Conservation (phyloP, 495 filamentous ascomycete genomes). For the Podospora appendiculata region DNA sequence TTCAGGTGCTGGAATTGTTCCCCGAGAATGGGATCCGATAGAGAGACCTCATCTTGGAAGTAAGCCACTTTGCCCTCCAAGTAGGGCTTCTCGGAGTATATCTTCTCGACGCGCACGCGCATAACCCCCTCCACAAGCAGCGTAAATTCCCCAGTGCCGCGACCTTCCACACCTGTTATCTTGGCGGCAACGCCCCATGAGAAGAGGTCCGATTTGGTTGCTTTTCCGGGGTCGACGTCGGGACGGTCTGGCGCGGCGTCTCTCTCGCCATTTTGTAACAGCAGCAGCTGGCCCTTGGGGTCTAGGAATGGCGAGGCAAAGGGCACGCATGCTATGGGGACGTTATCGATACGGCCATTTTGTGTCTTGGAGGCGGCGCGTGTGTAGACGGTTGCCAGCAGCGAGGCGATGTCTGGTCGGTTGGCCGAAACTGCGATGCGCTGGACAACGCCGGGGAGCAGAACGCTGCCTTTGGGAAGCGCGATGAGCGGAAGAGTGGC, state of each 20-base stretch:
- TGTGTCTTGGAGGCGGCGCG: conserved; percentile 54
- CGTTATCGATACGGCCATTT: conserved; percentile 51
- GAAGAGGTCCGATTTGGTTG: conserved; percentile 66
- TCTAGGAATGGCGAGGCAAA: conserved; percentile 62
- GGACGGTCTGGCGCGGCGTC: conserved; percentile 27
- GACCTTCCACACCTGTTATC: conserved; percentile 75
- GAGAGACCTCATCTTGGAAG: conserved; percentile 50
- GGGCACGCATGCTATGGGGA: conserved; percentile 77
- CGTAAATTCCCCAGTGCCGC: conserved; percentile 67
- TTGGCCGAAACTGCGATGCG: conserved; percentile 64
- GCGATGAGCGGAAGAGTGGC: conserved; percentile 63
- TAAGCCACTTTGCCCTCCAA: conserved; percentile 68
- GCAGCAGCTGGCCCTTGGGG: conserved; percentile 60
- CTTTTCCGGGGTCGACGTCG: conserved; percentile 35
- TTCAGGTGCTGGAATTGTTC: conserved; percentile 74
- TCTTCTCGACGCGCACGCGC: conserved; percentile 65
- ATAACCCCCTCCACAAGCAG: conserved; percentile 80
- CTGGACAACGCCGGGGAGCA: conserved; percentile 73
- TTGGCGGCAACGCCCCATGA: conserved; percentile 70
- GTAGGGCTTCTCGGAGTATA: conserved; percentile 72
- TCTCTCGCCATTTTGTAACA: conserved; percentile 43
- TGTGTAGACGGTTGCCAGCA: conserved; percentile 70
- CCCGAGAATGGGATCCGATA: conserved; percentile 28
- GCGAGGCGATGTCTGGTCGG: conserved; percentile 73
- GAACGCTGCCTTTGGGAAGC: conserved; percentile 62